These are phyloP conservation scores for Exophiala calicioides DNA, from an alignment of 2,329 filamentous ascomycete genomes.

Conservation along the genomic window DNA sequence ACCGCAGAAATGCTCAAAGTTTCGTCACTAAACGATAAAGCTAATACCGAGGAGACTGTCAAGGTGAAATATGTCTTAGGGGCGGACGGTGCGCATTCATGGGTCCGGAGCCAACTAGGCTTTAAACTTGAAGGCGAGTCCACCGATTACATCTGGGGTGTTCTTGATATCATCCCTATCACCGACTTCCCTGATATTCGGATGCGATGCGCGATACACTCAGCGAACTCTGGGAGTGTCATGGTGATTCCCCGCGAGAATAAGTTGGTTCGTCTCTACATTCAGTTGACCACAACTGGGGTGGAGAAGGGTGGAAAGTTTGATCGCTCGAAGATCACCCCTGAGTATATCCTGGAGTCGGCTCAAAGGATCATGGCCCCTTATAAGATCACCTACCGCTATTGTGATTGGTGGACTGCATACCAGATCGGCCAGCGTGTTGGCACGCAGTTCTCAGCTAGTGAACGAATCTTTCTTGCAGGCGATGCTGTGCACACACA, in stretches of 20 bases:
- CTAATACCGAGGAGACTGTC: slow-evolving; percentile 16
- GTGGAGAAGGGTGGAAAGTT: slow-evolving; percentile 45
- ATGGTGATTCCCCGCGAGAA: slow-evolving; percentile 68
- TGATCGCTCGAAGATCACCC: slow-evolving; percentile 64
- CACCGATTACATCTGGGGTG: slow-evolving; percentile 49
- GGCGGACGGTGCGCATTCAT: slow-evolving; percentile 68
- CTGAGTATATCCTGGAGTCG: slow-evolving; percentile 61
- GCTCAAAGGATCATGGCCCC: slow-evolving; percentile 67
- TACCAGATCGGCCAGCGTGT: slow-evolving; percentile 70
- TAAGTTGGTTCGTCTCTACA: slow-evolving; percentile 58
- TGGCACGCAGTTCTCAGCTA: slow-evolving; percentile 57
- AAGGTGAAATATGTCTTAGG: slow-evolving; percentile 57
- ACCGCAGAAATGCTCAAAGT: slow-evolving; percentile 54
- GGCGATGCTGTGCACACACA: slow-evolving; percentile 65
- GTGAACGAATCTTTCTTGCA: slow-evolving; percentile 66
- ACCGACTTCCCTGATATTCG: slow-evolving; percentile 64
- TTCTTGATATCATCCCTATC: slow-evolving; percentile 54
- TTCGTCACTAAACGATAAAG: slow-evolving; percentile 54
- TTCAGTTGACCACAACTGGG: slow-evolving; percentile 27
- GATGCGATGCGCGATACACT: slow-evolving; percentile 60
- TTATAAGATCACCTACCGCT: slow-evolving; percentile 65
- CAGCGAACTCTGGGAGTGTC: slow-evolving; percentile 56
- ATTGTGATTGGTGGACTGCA: slow-evolving; percentile 68
- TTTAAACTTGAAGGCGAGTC: slow-evolving; percentile 59
- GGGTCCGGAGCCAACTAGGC: slow-evolving; percentile 61